Conservation (phyloP, 139 green algal genomes). For the Chlamydomonas sphaeroides region DNA sequence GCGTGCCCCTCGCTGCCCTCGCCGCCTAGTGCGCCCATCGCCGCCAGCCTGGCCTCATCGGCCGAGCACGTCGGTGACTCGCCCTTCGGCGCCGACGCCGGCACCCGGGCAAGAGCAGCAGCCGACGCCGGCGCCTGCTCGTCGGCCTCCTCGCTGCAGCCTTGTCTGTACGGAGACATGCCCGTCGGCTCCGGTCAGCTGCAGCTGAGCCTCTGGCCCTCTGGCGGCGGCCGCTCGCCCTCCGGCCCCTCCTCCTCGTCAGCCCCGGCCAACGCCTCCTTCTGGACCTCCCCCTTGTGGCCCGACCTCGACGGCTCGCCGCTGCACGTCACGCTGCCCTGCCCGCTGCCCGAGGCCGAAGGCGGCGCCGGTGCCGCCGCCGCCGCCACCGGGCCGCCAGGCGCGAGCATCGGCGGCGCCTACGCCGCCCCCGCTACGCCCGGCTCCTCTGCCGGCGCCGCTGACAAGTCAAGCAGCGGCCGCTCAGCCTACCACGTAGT, state of each 20-base stretch:
- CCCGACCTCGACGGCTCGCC: constrained; percentile 18
- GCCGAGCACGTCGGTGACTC: too few species aligned
- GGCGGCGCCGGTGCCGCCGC: neutral
- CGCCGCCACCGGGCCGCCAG: neutral
- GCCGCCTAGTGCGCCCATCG: too few species aligned
- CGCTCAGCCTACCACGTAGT: constrained; percentile 22
- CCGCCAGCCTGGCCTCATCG: too few species aligned
- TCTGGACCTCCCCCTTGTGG: constrained; percentile 4
- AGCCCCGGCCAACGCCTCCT: too few species aligned
- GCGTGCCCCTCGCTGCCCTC: too few species aligned
- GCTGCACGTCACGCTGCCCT: constrained; percentile 16
- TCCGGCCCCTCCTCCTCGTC: too few species aligned
- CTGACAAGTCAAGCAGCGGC: neutral
- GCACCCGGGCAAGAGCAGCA: too few species aligned
- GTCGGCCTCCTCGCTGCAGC: constrained; percentile 13
- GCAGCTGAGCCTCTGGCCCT: constrained; percentile 31
- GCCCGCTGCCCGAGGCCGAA: constrained; percentile 19
- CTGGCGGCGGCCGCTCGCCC: neutral
- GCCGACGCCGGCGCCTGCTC: too few species aligned
- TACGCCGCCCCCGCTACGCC: too few species aligned
- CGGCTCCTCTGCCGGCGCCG: constrained; percentile 10
- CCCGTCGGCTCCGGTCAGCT: constrained; percentile 7
- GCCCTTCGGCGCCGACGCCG: too few species aligned
- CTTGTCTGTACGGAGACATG: constrained; percentile 40
- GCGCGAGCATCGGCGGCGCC: neutral